Evolutionary conservation across 768 basidiomycete genomes (phyloP).

Genomic region (Leccinum subgranulosum): DNA sequence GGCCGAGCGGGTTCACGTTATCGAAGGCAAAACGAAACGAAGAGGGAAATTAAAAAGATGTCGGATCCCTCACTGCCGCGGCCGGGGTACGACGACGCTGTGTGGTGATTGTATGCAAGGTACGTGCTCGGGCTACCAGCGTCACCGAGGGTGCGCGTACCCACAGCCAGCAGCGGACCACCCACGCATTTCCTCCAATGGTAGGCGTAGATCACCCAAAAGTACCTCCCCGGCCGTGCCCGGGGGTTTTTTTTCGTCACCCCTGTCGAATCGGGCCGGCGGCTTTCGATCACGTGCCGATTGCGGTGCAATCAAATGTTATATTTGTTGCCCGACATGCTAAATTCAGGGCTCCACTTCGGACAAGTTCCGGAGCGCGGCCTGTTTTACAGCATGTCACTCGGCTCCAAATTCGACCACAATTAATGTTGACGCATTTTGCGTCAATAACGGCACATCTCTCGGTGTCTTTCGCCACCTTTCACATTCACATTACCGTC

Average conservation of each 20-base stretch:
- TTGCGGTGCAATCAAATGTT: conserved; percentile 12
- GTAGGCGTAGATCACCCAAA: conserved; percentile 24
- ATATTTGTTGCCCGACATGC: neutral
- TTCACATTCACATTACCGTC: conserved; percentile 19
- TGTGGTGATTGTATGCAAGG: neutral
- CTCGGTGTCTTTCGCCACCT: conserved; percentile 17
- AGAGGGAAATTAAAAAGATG: conserved; percentile 12
- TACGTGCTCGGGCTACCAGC: conserved; percentile 9
- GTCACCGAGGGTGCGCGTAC: conserved; percentile 1
- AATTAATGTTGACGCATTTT: neutral
- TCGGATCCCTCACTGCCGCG: neutral
- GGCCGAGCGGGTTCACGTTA: conserved; percentile 28
- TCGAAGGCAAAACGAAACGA: conserved; percentile 20
- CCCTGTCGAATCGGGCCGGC: conserved; percentile 30
- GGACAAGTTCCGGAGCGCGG: neutral
- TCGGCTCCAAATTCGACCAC: neutral
- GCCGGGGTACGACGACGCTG: neutral
- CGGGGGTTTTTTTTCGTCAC: conserved; percentile 18
- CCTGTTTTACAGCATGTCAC: conserved; percentile 2
- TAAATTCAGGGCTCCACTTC: conserved; percentile 1
- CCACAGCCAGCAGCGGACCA: neutral
- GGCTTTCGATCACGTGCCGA: conserved; percentile 33
- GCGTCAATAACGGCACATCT: conserved; percentile 10
- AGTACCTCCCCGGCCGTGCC: conserved; percentile 21
- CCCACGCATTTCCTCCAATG: conserved; percentile 11